Base-by-base conservation (phyloP, 2,329 filamentous ascomycete genomes). In the Camillea tinctor region DNA sequence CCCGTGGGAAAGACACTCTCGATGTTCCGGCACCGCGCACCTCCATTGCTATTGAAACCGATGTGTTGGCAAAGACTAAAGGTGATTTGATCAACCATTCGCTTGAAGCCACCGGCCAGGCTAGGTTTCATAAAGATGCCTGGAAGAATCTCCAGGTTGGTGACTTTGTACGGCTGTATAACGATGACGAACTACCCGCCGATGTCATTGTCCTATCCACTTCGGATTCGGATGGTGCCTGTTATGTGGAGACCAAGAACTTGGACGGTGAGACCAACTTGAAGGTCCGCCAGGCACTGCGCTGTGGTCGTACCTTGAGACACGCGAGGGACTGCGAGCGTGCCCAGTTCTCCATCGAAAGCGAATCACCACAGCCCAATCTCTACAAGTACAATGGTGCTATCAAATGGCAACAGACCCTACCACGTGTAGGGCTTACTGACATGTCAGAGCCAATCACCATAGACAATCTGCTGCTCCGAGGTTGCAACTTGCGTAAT, bases 181-280 rank as follows among this genome's bases (percentile, higher is more conserved):
- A 96, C 70, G 91, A 97, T 67, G 95, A 99, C 71, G 93, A 96
- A 68, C 87, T 99, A 22, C 96, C 95, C 1, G 94, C 95, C 53
- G 95, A 99, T 75, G 81, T 99, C 52, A 89, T 98, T 53, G 90
- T 99, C 50, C 79, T 99, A 22, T 91, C 95, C 2, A 98, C 95
- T 0, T 97, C 95, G 2, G 95, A 98, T 69, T 84, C 90, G 0
- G 95, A 99, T 69, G 95, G 95, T 55, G 92, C 92, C 44, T 99
- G 95, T 76, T 99, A 97, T 69, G 90, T 99, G 21, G 95, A 99
- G 77, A 99, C 95, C 2, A 99, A 98, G 80, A 98, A 97, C 73
- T 75, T 99, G 80, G 95, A 99, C 71, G 95, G 95, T 55, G 95
- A 99, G 78, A 99, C 95, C 2, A 99, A 99, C 70, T 79, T 99